These are phyloP conservation scores for Cryomyces antarcticus DNA, from an alignment of 495 filamentous ascomycete species.

Conservation along the genomic window DNA sequence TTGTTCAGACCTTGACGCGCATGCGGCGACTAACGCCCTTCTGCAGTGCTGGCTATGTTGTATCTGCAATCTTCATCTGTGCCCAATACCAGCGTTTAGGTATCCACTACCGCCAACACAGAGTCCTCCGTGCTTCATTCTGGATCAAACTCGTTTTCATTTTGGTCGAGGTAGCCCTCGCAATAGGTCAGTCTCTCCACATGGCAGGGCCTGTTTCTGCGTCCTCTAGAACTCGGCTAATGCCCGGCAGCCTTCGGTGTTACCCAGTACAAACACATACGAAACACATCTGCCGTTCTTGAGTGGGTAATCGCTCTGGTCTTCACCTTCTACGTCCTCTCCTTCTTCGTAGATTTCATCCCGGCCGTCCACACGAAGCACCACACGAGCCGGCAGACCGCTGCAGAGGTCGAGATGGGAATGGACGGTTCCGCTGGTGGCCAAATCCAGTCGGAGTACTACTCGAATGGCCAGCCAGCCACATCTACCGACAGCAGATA, in stretches of 20 bases:
- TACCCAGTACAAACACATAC: conserved; percentile 10
- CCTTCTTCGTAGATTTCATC: conserved; percentile 72
- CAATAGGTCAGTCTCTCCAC: conserved; percentile 24
- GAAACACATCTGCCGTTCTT: conserved; percentile 27
- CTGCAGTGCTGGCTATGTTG: conserved; percentile 38
- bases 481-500: conserved; percentile 2
- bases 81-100: conserved; percentile 74
- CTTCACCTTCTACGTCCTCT: conserved; percentile 77
- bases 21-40: too few species aligned
- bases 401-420: conserved; percentile 11
- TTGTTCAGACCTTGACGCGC: too few species aligned
- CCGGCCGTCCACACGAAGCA: conserved; percentile 52
- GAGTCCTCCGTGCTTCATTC: conserved; percentile 54
- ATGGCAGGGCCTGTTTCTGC: neutral
- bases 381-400: conserved; percentile 13
- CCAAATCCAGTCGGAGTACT: neutral
- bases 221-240: neutral
- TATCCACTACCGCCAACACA: conserved; percentile 51
- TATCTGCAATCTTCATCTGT: conserved; percentile 70
- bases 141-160: conserved; percentile 68
- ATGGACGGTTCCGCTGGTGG: conserved; percentile 15
- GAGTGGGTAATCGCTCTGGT: conserved; percentile 80
- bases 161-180: conserved; percentile 54
- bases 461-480: neutral
- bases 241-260: conserved; percentile 22